These are phyloP conservation scores for Raphanus hybrid DNA, from an alignment of 441 rosid genomes.

Conservation along the genomic window DNA sequence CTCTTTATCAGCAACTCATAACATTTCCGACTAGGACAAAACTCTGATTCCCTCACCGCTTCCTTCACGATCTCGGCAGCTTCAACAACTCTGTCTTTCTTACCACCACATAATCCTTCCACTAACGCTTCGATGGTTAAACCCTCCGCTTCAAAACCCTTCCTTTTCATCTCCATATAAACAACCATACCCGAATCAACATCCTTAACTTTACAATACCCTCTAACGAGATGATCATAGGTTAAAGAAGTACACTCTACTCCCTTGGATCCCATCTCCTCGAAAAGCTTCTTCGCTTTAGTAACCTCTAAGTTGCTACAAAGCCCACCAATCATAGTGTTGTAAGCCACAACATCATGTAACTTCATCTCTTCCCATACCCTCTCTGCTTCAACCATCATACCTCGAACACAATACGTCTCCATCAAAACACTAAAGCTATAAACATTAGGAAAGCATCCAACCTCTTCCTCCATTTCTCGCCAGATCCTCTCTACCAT, in stretches of 20 bases:
- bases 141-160: slow-evolving; percentile 51
- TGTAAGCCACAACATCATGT: not conserved
- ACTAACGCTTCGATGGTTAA: slow-evolving; percentile 54
- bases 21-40: slow-evolving; percentile 52
- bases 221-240: slow-evolving; percentile 62
- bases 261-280: slow-evolving; percentile 61
- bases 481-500: slow-evolving; percentile 67
- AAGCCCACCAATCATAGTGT: slow-evolving; percentile 57
- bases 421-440: slow-evolving; percentile 66
- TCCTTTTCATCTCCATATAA: slow-evolving; percentile 63
- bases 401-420: slow-evolving; percentile 55
- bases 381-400: slow-evolving; percentile 59
- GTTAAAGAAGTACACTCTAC: slow-evolving; percentile 51
- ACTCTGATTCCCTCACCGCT: slow-evolving; percentile 46
- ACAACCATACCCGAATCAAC: slow-evolving; percentile 59
- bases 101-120: slow-evolving; percentile 48
- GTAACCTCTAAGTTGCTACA: slow-evolving; percentile 53
- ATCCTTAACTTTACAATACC: slow-evolving; percentile 63
- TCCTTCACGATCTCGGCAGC: slow-evolving; percentile 54
- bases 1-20: slow-evolving; percentile 61
- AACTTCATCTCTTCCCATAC: slow-evolving; percentile 68
- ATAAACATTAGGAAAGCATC: slow-evolving; percentile 52
- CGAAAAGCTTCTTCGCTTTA: slow-evolving; percentile 60
- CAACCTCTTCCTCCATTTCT: slow-evolving; percentile 55
- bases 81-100: slow-evolving; percentile 47